Evolutionary conservation across 1,139 yeast species (phyloP).

Genomic region (Taphrina flavorubra): DNA sequence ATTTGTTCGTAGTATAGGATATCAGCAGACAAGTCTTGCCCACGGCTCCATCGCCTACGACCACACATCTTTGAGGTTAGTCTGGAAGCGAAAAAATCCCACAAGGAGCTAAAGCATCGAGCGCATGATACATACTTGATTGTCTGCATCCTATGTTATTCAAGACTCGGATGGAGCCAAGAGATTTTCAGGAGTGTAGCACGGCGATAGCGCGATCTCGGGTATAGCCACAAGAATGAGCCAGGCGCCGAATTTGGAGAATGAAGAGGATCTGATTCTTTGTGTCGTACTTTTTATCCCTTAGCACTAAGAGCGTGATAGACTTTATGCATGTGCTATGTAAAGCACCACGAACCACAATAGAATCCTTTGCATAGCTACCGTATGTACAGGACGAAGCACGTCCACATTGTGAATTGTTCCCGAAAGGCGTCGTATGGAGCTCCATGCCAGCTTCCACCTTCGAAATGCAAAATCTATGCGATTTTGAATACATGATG

Average conservation of each 20-base stretch:
- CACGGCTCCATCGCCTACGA: conserved; percentile 98
- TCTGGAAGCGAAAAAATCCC: not conserved
- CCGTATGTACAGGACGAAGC: not conserved
- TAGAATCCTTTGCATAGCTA: not conserved
- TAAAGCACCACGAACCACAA: not conserved
- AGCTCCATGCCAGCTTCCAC: not conserved
- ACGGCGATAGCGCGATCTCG: not conserved
- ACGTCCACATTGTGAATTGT: not conserved
- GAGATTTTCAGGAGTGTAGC: not conserved
- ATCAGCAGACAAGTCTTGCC: conserved; percentile 91
- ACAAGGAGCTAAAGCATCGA: not conserved
- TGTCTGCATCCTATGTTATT: conserved; percentile 16
- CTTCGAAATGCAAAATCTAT: not conserved
- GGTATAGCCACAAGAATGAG: not conserved
- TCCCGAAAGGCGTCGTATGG: not conserved
- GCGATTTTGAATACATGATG: too few species aligned
- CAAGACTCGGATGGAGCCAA: not conserved
- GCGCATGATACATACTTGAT: conserved; percentile 20
- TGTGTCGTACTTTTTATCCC: too few species aligned
- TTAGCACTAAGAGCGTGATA: too few species aligned
- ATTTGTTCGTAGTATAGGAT: conserved; percentile 84
- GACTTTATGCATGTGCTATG: too few species aligned
- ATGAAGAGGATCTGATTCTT: not conserved
- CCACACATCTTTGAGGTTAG: conserved; percentile 71
- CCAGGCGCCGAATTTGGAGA: not conserved